These are phyloP conservation scores for Suillus tomentosus DNA, from an alignment of 768 basidiomycete genomes.

Conservation along the genomic window DNA sequence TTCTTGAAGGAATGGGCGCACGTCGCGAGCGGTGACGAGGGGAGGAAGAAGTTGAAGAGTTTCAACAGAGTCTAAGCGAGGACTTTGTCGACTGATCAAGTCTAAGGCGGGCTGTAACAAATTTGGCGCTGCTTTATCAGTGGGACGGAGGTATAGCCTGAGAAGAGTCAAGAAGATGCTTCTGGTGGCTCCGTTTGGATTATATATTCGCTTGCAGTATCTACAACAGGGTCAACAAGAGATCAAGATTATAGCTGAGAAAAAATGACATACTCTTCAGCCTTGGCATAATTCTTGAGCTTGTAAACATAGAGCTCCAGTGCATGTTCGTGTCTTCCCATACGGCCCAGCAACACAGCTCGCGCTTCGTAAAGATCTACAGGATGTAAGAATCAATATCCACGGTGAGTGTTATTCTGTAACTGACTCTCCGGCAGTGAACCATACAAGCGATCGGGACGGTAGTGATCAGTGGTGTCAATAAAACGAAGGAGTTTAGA, in stretches of 20 bases:
- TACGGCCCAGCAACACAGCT: conserved; percentile 85
- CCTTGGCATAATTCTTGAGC: conserved; percentile 79
- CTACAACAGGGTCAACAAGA: conserved; percentile 40
- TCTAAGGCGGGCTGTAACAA: conserved; percentile 82
- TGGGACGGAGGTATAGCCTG: conserved; percentile 83
- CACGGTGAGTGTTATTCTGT: not conserved
- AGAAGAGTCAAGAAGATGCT: conserved; percentile 84
- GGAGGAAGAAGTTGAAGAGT: conserved; percentile 89
- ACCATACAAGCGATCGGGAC: conserved; percentile 78
- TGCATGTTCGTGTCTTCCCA: conserved; percentile 91
- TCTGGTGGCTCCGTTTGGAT: conserved; percentile 52
- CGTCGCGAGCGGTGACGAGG: conserved; percentile 79
- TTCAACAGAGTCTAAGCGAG: conserved; percentile 78
- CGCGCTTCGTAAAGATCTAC: conserved; percentile 88
- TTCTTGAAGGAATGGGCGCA: conserved; percentile 76
- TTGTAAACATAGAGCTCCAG: conserved; percentile 94
- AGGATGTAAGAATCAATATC: not conserved
- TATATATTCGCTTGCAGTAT: conserved; percentile 86
- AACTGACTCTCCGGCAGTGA: conserved; percentile 77
- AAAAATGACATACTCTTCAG: conserved; percentile 71
- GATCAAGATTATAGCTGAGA: not conserved
- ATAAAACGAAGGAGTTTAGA: conserved; percentile 79
- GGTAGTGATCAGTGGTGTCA: conserved; percentile 65
- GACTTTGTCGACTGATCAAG: conserved; percentile 84
- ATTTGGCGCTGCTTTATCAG: conserved; percentile 48